Evolutionary conservation across 495 filamentous ascomycete species (phyloP), one percentile per base, ranked within the genome.

Genomic region (Trichoderma orchidacearum): DNA sequence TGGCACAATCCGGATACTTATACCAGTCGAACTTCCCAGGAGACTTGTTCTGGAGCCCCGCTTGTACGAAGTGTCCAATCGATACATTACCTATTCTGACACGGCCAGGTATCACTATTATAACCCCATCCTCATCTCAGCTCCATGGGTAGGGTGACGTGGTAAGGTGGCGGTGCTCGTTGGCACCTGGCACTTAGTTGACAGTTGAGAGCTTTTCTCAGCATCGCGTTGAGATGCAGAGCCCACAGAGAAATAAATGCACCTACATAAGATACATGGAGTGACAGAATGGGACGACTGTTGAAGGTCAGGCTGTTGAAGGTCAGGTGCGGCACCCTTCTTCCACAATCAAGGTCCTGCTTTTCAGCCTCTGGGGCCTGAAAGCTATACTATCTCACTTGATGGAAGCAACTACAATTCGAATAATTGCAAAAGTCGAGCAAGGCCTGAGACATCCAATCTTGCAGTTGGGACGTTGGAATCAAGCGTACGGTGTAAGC

Each of bases 21-120:
- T 60, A 56, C 25, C 3, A 30, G 58, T 56, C 56, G 38, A 32
- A 30, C 9, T n/a, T 31, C 27, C 45, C 30, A 21, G 18, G 51
- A 48, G 29, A 55, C 3, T 31, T 55, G 31, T 58, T 18, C 30
- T 23, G 23, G 30, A 1, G 30, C 55, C 38, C 59, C 34, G 41
- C 56, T 55, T 61, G 27, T 61, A 58, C 59, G 59, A 61, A 57
- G 31, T 9, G 53, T 54, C 58, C 18, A 59, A 59, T 59, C 25
- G 34, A 50, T 48, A n/a, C n/a, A n/a, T n/a, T n/a, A 54, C 50
- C 51, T 18, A 28, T 23, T 45, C n/a, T 13, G 1, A 45, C n/a
- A 45, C 17, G 17, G 17, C 35, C 35, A 45, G 36, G 36, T 23
- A 38, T 38, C 35, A n/a, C 13, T 45, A 18, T 12, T 13, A 45